Conservation (phyloP, 2,329 filamentous ascomycete species). For the Phialemonium atrogriseum region DNA sequence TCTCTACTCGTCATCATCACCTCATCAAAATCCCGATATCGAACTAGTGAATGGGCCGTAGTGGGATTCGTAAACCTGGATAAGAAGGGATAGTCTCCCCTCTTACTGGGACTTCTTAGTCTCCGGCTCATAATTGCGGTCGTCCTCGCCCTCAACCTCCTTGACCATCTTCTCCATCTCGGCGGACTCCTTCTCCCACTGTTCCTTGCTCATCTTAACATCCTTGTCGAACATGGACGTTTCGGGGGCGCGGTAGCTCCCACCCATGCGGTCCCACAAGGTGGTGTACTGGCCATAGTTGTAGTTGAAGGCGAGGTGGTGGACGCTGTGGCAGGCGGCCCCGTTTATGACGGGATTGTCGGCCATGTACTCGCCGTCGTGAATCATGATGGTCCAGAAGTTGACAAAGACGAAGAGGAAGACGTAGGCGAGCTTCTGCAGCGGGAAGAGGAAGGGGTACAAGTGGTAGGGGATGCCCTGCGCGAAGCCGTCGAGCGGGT, state of each 20-base stretch:
- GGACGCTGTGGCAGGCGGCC: slow-evolving; percentile 86
- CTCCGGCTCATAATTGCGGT: slow-evolving; percentile 30
- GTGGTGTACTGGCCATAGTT: slow-evolving; percentile 96
- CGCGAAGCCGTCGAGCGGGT: slow-evolving; percentile 83
- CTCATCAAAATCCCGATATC: too few species aligned
- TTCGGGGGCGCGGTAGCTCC: slow-evolving; percentile 81
- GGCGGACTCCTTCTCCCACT: slow-evolving; percentile 70
- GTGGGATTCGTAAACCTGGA: too few species aligned
- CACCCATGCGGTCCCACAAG: slow-evolving; percentile 79
- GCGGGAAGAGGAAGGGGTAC: slow-evolving; percentile 85
- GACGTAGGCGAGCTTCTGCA: slow-evolving; percentile 86
- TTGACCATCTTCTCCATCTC: slow-evolving; percentile 70
- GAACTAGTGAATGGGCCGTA: too few species aligned
- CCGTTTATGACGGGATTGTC: slow-evolving; percentile 91
- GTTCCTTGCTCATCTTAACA: slow-evolving; percentile 72
- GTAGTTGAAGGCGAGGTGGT: slow-evolving; percentile 81
- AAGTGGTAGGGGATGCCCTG: slow-evolving; percentile 89
- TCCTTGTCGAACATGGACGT: slow-evolving; percentile 77
- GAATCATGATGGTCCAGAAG: slow-evolving; percentile 93
- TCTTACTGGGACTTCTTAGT: slow-evolving; percentile 39
- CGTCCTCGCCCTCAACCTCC: slow-evolving; percentile 56
- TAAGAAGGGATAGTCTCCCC: slow-evolving; percentile 1
- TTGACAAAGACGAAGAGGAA: slow-evolving; percentile 87
- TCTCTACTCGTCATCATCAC: too few species aligned
- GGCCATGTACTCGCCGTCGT: slow-evolving; percentile 90